phyloP scores from a whole-genome alignment of 2,329 filamentous ascomycete genomes.

The Huntiella savannae region DNA sequence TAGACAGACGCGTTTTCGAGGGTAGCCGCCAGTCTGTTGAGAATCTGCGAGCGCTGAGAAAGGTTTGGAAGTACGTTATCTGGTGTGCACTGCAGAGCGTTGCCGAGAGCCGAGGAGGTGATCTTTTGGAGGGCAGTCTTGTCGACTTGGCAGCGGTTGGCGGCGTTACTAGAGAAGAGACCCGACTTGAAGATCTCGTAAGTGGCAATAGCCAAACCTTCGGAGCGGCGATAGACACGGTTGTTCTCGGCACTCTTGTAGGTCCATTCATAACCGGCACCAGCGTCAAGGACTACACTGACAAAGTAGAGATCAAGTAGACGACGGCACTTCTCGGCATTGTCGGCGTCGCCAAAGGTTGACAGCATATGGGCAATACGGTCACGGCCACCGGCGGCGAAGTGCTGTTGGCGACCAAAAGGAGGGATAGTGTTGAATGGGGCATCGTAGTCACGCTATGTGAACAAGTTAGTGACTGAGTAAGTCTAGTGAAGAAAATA shows the following conservation, averaged over 20 bases:
- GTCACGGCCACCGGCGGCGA: conserved; percentile 60
- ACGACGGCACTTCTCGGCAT: conserved; percentile 53
- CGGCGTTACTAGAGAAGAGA: conserved; percentile 63
- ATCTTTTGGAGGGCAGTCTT: conserved; percentile 57
- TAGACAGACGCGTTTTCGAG: conserved; percentile 69
- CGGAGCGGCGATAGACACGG: conserved; percentile 63
- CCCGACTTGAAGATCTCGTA: conserved; percentile 91
- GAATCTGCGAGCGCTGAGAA: conserved; percentile 62
- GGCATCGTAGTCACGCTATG: conserved; percentile 34
- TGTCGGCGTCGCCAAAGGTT: conserved; percentile 51
- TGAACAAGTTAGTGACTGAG: neutral
- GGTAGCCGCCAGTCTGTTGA: conserved; percentile 57
- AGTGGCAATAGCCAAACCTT: conserved; percentile 61
- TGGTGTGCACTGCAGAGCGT: conserved; percentile 67
- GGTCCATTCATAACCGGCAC: conserved; percentile 75
- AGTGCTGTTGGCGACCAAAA: conserved; percentile 75
- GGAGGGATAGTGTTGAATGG: conserved; percentile 50
- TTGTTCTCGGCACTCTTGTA: conserved; percentile 86
- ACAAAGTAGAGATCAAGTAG: conserved; percentile 61
- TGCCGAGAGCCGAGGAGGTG: conserved; percentile 54
- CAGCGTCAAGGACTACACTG: conserved; percentile 69
- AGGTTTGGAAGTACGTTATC: conserved; percentile 69
- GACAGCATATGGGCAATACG: conserved; percentile 52
- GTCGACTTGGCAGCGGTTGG: conserved; percentile 78
- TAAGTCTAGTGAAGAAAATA: neutral